Base-by-base conservation (phyloP, 805 yeast species). In the Lipomyces spencermartinsiae region DNA sequence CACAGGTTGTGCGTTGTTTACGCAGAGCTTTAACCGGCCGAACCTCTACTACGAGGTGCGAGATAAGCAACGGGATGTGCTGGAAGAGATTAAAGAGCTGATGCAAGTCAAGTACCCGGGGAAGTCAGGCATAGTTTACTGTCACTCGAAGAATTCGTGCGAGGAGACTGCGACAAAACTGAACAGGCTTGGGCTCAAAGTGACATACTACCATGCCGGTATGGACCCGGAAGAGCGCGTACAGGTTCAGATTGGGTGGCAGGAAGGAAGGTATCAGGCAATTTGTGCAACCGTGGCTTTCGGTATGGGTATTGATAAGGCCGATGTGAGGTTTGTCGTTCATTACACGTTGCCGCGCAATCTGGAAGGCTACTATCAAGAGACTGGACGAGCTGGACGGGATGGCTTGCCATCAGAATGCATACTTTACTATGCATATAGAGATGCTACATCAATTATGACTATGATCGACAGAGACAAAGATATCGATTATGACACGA, bases 281-380 rank as follows among this genome's bases (percentile, higher is more conserved):
- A 93, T 95, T 14, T 94, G 98, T 80, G 99, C 99, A 0, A 95
- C 99, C 0, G 90, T 95, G 74, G 99, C 99, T 0, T 95, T 95
- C 83, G 99, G 99, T 34, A 95, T 95, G 99, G 99, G 99, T 59
- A 94, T 95, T 65, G 99, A 95, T 79, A 95, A 95, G 77, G 91
- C 97, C 0, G 97, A 95, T 78, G 99, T 95, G 12, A 82, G 99
- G 59, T 93, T 84, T 80, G 98, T 95, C 2, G 87, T 92, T 55
- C 99, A 95, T 79, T 83, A 89, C 71, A 91, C 95, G 5, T 80
- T 95, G 33, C 98, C 99, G 0, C 82, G 97, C 74, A 91, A 92
- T 63, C 81, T 95, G 71, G 99, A 95, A 79, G 98, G 98, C 0
- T 95, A 95, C 78, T 95, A 95, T 75, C 99, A 95, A 78, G 99